These are phyloP conservation scores for Cordyceps cicadae DNA, from an alignment of 2,329 filamentous ascomycete species.

Conservation along the genomic window DNA sequence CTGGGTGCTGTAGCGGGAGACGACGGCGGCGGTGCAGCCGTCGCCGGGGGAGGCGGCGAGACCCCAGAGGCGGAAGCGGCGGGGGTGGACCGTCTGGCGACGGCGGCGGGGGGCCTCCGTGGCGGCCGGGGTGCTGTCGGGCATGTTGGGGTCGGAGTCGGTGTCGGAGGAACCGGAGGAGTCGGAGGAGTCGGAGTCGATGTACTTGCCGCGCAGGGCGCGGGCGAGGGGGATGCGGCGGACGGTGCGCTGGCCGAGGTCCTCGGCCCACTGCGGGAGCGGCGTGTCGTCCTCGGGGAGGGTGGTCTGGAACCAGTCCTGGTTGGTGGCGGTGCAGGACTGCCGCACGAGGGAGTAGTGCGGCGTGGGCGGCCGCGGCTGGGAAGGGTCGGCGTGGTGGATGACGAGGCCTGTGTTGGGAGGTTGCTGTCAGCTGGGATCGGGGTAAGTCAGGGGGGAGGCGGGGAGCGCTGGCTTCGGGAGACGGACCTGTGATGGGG, in stretches of 20 bases:
- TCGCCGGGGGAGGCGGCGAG: slow-evolving; percentile 43
- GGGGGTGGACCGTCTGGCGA: slow-evolving; percentile 34
- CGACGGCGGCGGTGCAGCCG: slow-evolving; percentile 42
- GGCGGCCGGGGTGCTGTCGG: slow-evolving; percentile 10
- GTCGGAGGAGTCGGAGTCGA: slow-evolving; percentile 24
- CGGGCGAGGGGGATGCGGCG: slow-evolving; percentile 37
- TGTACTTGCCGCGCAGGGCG: slow-evolving; percentile 30
- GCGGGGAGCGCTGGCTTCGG: neutral
- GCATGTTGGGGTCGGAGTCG: slow-evolving; percentile 17
- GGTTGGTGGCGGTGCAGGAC: slow-evolving; percentile 42
- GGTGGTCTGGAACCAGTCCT: slow-evolving; percentile 47
- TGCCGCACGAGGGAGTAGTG: slow-evolving; percentile 45
- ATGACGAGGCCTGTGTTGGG: slow-evolving; percentile 34
- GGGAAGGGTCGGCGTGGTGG: slow-evolving; percentile 21
- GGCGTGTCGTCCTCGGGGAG: slow-evolving; percentile 21
- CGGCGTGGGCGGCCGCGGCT: slow-evolving; percentile 26
- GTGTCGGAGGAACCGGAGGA: slow-evolving; percentile 22
- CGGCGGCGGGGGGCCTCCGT: slow-evolving; percentile 18
- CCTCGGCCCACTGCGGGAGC: slow-evolving; percentile 38
- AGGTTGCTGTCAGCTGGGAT: neutral
- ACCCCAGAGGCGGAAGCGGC: slow-evolving; percentile 46
- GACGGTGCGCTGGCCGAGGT: slow-evolving; percentile 36
- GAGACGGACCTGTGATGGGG: slow-evolving; percentile 35
- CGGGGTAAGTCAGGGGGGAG: neutral
- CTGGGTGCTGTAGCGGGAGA: slow-evolving; percentile 40